Conservation (phyloP, 1,284 basidiomycete genomes). For the Mrakiaceae sp. region DNA sequence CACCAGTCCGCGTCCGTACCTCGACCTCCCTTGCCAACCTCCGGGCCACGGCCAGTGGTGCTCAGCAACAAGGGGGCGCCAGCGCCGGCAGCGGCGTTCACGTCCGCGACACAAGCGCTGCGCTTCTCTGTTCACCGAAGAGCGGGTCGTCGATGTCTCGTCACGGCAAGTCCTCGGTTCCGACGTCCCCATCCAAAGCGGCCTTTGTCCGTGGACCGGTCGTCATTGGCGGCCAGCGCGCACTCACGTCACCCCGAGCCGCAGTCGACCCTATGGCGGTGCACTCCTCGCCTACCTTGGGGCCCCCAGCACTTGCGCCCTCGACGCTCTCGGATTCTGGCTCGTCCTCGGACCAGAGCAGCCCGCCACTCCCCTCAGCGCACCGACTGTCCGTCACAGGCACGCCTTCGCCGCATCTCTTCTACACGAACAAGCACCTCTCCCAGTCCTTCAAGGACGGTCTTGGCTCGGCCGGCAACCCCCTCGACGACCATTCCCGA, state of each 20-base stretch:
- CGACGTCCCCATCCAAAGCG: background rate
- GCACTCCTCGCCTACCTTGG: background rate
- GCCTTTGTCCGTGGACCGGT: background rate
- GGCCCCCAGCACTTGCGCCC: background rate
- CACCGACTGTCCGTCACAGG: background rate
- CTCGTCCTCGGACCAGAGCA: slow-evolving; percentile 4
- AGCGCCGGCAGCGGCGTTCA: background rate
- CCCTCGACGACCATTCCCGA: background rate
- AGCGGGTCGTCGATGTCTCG: background rate
- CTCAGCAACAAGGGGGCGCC: background rate
- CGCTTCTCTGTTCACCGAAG: background rate
- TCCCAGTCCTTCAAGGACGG: background rate
- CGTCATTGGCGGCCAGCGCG: background rate
- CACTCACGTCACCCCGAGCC: background rate
- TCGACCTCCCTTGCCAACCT: slow-evolving; percentile 7
- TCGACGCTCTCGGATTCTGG: slow-evolving; percentile 6
- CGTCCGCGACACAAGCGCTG: background rate
- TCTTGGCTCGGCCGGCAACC: background rate
- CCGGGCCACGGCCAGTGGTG: background rate
- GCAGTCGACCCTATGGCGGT: background rate
- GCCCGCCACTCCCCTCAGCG: slow-evolving; percentile 3
- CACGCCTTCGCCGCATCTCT: background rate
- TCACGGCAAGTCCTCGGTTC: background rate
- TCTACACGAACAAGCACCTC: slow-evolving; percentile 5
- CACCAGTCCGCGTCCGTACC: background rate